phyloP scores from a whole-genome alignment of 2,329 filamentous ascomycete genomes.

The Trichoderma oligosporum region DNA sequence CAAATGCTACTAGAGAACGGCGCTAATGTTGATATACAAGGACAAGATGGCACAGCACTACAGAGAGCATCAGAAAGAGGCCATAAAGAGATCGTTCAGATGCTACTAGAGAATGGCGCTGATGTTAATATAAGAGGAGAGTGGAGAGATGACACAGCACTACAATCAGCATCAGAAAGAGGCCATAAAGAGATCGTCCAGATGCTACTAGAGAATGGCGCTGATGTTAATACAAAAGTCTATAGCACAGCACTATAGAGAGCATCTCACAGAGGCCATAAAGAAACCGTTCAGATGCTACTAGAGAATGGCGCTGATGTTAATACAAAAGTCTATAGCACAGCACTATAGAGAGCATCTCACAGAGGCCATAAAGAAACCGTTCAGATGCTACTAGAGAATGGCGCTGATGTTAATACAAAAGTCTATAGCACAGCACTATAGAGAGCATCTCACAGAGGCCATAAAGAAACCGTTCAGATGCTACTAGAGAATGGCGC shows the following conservation, averaged over 20 bases:
- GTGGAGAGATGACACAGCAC: accelerated
- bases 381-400: too few species aligned
- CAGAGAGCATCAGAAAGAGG: accelerated
- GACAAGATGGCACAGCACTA: not conserved
- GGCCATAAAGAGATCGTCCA: not conserved
- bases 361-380: not conserved
- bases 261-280: not conserved
- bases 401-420: not conserved
- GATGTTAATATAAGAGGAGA: too few species aligned
- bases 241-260: not conserved
- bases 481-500: not conserved
- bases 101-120: not conserved
- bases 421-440: not conserved
- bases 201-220: not conserved
- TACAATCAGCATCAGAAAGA: not conserved
- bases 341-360: not conserved
- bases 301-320: not conserved
- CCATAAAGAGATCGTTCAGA: not conserved
- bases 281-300: not conserved
- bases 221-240: not conserved
- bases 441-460: accelerated
- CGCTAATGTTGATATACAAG: not conserved
- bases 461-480: not conserved
- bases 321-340: not conserved
- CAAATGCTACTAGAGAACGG: not conserved